Evolutionary conservation across 345 rosid genomes (phyloP), one percentile per base, ranked within the genome.

Genomic region (Psidium friedrichsthalianum): DNA sequence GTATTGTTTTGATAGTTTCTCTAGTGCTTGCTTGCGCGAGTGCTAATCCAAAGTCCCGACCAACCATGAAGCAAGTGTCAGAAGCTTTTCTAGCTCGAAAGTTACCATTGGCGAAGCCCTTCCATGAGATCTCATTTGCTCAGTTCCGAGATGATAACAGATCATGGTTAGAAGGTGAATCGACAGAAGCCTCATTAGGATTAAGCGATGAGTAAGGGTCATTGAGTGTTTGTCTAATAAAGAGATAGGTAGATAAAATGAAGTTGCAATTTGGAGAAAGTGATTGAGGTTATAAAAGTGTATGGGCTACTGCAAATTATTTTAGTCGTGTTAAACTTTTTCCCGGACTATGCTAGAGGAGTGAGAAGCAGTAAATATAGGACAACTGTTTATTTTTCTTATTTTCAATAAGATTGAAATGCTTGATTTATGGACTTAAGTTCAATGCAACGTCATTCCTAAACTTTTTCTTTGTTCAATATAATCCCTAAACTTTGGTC

Each of bases 1-100:
- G 44, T 21, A 49, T 87, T 16, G 76, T 51, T 51, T 12, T 47
- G 3, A 84, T 51, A 9, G 44, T 78, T 20, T 8, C 6, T 9
- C 5, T 85, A 0, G 86, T 88, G 2, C 51, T 88, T 7, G 86
- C 89, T 14, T 87, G 89, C 74, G 81, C 87, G 58, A 74, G 47
- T 1, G 5, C 81, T 0, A 59, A 82, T 24, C 86, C 88, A 1
- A 83, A 47, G 40, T 82, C 42, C 12, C 81, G 86, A 4, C 91
- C 89, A 11, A 56, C 87, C 0, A 88, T 87, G 85, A 69, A 84
- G 51, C 18, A 9, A 1, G 82, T 88, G 29, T 87, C 86, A 12
- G 61, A 83, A 52, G 83, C 84, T 12, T 76, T 89, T 56, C 36
- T 87, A 2, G 2, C 20, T 5, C 0, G 0, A 10, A 55, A 47